Evolutionary conservation across 169 alveolate genomes (phyloP), one percentile per base, ranked within the genome.

Genomic region (Neospora caninum): DNA sequence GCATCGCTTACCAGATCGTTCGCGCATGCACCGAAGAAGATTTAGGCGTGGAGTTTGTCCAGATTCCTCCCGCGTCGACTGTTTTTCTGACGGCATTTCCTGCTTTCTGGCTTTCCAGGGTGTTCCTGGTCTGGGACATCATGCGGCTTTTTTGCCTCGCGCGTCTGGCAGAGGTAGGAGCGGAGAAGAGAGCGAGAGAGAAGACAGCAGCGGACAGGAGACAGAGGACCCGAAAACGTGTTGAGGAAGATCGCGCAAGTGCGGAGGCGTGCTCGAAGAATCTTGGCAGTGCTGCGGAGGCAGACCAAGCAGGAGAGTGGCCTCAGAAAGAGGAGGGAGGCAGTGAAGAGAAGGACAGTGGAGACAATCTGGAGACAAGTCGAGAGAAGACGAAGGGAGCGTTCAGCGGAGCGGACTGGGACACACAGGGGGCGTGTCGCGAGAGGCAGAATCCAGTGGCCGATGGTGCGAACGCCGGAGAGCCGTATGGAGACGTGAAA

Each of bases 1-100:
- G 49, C 31, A 13, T 78, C 22, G 86, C 86, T 10, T 78, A 78
- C 86, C 39, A 43, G 22, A 43, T 78, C 4, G 45, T 78, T n/a
- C n/a, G 95, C 13, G 87, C 92, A 22, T 91, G 87, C 27, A n/a
- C 92, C 20, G 95, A 88, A 22, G 82, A 42, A 9, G 92, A 43
- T n/a, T 27, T 92, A 0, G 84, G 34, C 67, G 27, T 69, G n/a
- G 92, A 92, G 43, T 84, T 49, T 43, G 95, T 70, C 9, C 92
- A 84, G 82, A 58, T 89, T 80, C 92, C 95, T 25, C 86, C 82
- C 0, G 95, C 88, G 29, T 29, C 88, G 27, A 38, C 39, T 16
- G 95, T 92, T 16, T 92, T 92, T 27, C 39, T 92, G 0, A 0
- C 88, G 34, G 92, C 95, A 20, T 92, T 92, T 49, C 95, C 95